Evolutionary conservation across 2,329 filamentous ascomycete species (phyloP), one percentile per base, ranked within the genome.

Genomic region (Penicillium sp.): DNA sequence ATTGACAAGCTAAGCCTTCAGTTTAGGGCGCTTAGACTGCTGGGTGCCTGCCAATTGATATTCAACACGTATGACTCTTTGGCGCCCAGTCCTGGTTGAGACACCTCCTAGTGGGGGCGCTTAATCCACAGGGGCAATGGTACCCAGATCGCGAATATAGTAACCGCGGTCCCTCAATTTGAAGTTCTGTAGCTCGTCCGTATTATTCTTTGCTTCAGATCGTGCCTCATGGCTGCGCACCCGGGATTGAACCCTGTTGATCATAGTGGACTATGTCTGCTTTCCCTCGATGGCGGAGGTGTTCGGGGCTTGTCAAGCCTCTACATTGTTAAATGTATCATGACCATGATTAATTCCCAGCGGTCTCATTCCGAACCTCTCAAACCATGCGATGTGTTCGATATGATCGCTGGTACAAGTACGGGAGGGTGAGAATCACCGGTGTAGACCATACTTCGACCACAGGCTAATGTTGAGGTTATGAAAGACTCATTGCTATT

Each of bases 291-390:
- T 61, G 77, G 78, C 10, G 78, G 77, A 3, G 78, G 77, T 4
- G 70, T 79, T 0, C 70, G 77, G 5, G 76, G 75, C 0, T 62
- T 79, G 3, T 79, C 77, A 0, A 70, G 70, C 0, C 63, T 79
- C 0, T 63, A 70, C 13, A 75, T 79, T 31, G 62, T 79, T 5
- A 66, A 69, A 36, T 54, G 66, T 10, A 55, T 80, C 3, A 75
- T 80, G 70, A 52, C 66, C 31, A 62, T 65, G 0, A 65, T 79
- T 35, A 68, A 72, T 24, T n/a, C 36, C 4, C 56, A 56, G 14
- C 65, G 59, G 7, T 31, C 27, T 31, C 27, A 31, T 31, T 31
- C 27, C 27, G 27, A 31, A 9, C 6, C 2, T 3, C 66, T 73
- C 0, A 65, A 59, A 4, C 65, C 64, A 1, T 66, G 65, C 54